phyloP scores from a whole-genome alignment of 106 monocot genomes.

The Dioscorea dumetorum region DNA sequence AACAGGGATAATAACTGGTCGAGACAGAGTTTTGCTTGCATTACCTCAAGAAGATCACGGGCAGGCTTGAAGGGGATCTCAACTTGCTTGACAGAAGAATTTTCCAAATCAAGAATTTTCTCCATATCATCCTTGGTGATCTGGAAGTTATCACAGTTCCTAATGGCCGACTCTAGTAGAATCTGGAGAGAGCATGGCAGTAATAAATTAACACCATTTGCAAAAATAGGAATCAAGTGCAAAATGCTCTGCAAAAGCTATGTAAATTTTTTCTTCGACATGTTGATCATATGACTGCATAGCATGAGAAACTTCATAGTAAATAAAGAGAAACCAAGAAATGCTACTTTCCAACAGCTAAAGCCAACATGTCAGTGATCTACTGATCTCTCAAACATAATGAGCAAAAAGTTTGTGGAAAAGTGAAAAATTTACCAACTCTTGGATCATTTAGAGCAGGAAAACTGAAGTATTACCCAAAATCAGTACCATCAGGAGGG shows the following conservation, averaged over 20 bases:
- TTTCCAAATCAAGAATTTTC: constrained; percentile 96
- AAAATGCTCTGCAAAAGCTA: no score
- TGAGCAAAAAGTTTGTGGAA: no score
- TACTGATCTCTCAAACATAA: no score
- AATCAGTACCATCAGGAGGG: constrained; percentile 65
- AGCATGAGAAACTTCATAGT: no score
- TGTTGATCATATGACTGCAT: no score
- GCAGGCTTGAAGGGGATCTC: constrained; percentile 98
- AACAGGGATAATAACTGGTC: constrained; percentile 21
- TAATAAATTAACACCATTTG: no score
- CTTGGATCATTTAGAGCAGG: constrained; percentile 78
- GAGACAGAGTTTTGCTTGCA: background rate
- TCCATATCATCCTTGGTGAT: constrained; percentile 84
- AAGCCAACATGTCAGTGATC: no score
- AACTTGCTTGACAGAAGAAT: constrained; percentile 69
- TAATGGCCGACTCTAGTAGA: constrained; percentile 86
- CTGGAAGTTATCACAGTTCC: constrained; percentile 93
- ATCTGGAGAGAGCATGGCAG: constrained; percentile 83
- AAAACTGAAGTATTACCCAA: constrained; percentile 75
- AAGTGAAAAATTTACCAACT: constrained; percentile 26
- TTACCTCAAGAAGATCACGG: constrained; percentile 91
- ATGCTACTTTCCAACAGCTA: no score
- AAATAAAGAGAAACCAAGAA: no score
- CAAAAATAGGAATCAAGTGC: no score
- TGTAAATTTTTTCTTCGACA: no score